Percentiles rank a stretch among this genome's conserved stretches.
These are phyloP conservation scores for Poronia punctata DNA, from an alignment of 495 filamentous ascomycete genomes.

Conservation along the genomic window DNA sequence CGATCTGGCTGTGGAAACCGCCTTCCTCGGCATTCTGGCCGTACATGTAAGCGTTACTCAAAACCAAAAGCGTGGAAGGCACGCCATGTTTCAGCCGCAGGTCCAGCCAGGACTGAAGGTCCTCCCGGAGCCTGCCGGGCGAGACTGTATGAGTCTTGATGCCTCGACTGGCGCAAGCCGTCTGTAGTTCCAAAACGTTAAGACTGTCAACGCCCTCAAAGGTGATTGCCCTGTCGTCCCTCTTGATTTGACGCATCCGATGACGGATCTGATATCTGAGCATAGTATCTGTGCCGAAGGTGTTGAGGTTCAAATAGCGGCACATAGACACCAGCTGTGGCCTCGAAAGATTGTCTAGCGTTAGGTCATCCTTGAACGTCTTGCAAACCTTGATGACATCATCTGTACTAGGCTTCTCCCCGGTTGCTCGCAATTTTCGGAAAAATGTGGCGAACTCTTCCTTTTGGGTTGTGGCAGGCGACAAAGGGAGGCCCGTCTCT, in stretches of 20 bases:
- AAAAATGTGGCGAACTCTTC: slow-evolving; percentile 98
- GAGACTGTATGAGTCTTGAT: slow-evolving; percentile 88
- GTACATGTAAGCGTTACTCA: slow-evolving; percentile 97
- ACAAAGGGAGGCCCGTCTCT: slow-evolving; percentile 87
- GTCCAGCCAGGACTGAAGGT: slow-evolving; percentile 91
- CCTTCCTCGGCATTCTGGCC: slow-evolving; percentile 63
- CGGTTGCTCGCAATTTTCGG: slow-evolving; percentile 88
- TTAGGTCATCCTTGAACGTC: slow-evolving; percentile 97
- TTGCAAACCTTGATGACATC: slow-evolving; percentile 99
- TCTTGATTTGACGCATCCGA: slow-evolving; percentile 98
- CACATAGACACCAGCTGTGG: slow-evolving; percentile 97
- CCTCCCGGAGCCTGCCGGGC: slow-evolving; percentile 79
- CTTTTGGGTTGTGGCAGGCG: slow-evolving; percentile 74
- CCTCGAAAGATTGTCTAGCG: slow-evolving; percentile 91
- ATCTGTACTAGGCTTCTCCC: slow-evolving; percentile 75
- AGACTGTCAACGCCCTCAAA: slow-evolving; percentile 92
- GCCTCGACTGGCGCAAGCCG: slow-evolving; percentile 81
- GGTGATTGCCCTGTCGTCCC: slow-evolving; percentile 89
- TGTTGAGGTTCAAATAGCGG: slow-evolving; percentile 96
- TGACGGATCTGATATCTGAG: slow-evolving; percentile 96
- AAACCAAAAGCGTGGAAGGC: slow-evolving; percentile 86
- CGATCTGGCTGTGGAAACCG: slow-evolving; percentile 84
- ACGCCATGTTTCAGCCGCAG: slow-evolving; percentile 87
- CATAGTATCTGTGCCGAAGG: slow-evolving; percentile 93
- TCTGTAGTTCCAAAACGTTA: slow-evolving; percentile 88